Conservation (phyloP, 192 early-diverging fungal genomes). For the Piromyces finnis region DNA sequence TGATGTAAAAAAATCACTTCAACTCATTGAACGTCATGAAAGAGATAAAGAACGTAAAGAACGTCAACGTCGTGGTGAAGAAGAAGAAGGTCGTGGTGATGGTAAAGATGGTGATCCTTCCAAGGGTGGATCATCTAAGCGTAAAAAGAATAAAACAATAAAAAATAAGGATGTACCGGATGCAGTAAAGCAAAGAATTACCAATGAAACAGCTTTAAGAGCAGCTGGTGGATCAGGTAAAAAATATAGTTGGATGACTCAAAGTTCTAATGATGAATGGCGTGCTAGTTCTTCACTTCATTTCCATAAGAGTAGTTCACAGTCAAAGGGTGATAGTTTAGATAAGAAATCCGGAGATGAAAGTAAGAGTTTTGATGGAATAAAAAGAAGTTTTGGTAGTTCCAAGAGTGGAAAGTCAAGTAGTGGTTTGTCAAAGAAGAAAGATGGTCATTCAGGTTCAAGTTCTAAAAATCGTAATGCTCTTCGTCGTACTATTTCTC, state of each 20-base stretch:
- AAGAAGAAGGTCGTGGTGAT: constrained; percentile 9
- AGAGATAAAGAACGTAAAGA: constrained; percentile 1
- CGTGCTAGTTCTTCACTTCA: neutral
- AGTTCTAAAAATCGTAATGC: neutral
- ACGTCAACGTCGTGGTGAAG: constrained; percentile 1
- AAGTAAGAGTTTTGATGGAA: neutral
- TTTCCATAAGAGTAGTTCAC: neutral
- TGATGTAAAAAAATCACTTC: neutral
- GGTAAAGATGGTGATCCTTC: constrained; percentile 5
- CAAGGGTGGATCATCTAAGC: constrained; percentile 19
- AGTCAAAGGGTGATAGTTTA: neutral
- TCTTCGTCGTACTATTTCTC: neutral
- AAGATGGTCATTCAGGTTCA: neutral
- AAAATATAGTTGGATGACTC: constrained; percentile 25
- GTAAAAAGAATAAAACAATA: constrained; percentile 14
- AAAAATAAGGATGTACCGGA: constrained; percentile 21
- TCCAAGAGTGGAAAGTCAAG: neutral
- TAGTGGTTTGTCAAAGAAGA: neutral
- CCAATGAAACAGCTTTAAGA: constrained; percentile 34
- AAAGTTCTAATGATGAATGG: constrained; percentile 2
- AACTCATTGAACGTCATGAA: neutral
- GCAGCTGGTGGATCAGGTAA: constrained; percentile 31
- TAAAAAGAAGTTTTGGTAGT: neutral
- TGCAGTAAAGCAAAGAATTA: constrained; percentile 27
- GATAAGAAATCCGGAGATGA: neutral